A percentile compares a stretch with the other conserved stretches of the same genome.
These are phyloP conservation scores for Suhomyces kilbournensis DNA, from an alignment of 805 yeast species.

Conservation along the genomic window DNA sequence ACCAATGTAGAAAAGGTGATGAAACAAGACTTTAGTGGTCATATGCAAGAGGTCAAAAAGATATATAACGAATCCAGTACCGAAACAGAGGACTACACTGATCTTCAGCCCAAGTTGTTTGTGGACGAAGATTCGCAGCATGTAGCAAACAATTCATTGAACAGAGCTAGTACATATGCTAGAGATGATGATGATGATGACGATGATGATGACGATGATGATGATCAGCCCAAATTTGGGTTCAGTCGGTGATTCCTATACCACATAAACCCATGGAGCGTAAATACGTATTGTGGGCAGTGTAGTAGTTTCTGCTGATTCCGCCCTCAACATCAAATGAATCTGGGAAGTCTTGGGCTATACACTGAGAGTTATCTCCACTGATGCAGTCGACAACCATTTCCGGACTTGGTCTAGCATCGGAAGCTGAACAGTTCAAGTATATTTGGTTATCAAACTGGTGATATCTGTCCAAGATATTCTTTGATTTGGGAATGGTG, in stretches of 20 bases:
- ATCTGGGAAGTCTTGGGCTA: conserved; percentile 26
- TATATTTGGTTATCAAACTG: conserved; percentile 40
- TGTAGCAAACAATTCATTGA: background rate
- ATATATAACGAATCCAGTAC: conserved; percentile 5
- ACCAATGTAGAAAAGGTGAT: conserved; percentile 4
- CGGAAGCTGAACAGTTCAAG: conserved; percentile 18
- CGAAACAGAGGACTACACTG: conserved; percentile 3
- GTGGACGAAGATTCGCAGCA: conserved; percentile 4
- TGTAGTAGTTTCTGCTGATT: conserved; percentile 15
- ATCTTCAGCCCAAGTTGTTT: background rate
- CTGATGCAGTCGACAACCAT: conserved; percentile 33
- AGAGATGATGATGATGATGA: conserved; percentile 10
- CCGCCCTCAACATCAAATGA: background rate
- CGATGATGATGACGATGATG: conserved; percentile 28
- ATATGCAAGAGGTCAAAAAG: conserved; percentile 10
- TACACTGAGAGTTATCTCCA: conserved; percentile 28
- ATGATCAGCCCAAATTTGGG: conserved; percentile 33
- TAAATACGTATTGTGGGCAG: conserved; percentile 37
- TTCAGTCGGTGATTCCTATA: conserved; percentile 14
- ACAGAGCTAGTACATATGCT: background rate
- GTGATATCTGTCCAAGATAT: conserved; percentile 18
- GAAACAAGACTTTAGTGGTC: conserved; percentile 11
- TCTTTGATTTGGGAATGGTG: conserved; percentile 24
- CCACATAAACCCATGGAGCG: conserved; percentile 29
- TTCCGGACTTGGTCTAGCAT: conserved; percentile 20